Evolutionary conservation across 1,139 yeast species (phyloP).

Genomic region (Pichia sp.): DNA sequence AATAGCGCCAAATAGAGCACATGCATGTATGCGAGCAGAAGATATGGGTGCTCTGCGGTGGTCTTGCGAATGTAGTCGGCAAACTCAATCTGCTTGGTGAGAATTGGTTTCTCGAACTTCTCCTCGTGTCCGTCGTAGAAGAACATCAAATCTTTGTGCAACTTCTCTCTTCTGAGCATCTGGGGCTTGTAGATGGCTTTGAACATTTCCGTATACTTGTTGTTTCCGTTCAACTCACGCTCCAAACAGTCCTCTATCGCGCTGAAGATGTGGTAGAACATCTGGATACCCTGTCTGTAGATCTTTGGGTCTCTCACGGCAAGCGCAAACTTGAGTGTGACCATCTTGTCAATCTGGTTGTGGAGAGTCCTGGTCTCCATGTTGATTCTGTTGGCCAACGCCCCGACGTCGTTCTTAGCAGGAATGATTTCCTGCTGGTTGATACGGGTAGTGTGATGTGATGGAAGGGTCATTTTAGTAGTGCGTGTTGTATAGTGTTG

Average conservation of each 20-base stretch:
- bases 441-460: slow-evolving; percentile 15
- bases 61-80: slow-evolving; percentile 53
- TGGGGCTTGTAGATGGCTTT: slow-evolving; percentile 66
- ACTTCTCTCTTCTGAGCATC: slow-evolving; percentile 55
- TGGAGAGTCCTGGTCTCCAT: slow-evolving; percentile 60
- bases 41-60: slow-evolving; percentile 60
- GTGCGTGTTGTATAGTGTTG: background rate
- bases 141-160: slow-evolving; percentile 61
- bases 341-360: slow-evolving; percentile 63
- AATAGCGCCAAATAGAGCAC: slow-evolving; percentile 81
- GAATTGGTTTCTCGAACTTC: slow-evolving; percentile 53
- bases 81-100: slow-evolving; percentile 60
- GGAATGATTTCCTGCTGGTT: slow-evolving; percentile 62
- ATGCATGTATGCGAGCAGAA: slow-evolving; percentile 78
- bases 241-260: slow-evolving; percentile 58
- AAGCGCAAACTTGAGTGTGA: slow-evolving; percentile 65
- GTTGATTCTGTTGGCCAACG: slow-evolving; percentile 78
- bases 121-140: slow-evolving; percentile 54
- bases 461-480: slow-evolving; percentile 12
- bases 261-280: slow-evolving; percentile 71
- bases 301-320: slow-evolving; percentile 73
- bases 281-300: slow-evolving; percentile 76
- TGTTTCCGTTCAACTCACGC: slow-evolving; percentile 42
- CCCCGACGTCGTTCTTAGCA: slow-evolving; percentile 68
- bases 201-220: slow-evolving; percentile 43